Conservation (phyloP, 257 asterid genomes). For the Parsonsia alboflavescens region DNA sequence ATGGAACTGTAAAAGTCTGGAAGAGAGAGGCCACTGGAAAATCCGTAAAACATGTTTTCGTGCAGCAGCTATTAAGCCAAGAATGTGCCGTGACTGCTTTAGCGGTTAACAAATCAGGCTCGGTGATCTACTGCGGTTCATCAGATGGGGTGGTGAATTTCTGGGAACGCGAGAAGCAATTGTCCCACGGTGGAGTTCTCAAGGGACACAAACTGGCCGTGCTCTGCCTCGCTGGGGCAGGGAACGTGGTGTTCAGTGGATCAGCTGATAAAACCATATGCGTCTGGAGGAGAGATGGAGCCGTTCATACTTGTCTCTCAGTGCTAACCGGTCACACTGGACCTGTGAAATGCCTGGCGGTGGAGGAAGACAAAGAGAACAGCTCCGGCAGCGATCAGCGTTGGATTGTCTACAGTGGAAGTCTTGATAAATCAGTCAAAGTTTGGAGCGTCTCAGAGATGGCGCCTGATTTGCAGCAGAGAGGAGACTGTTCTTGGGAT, state of each 20-base stretch:
- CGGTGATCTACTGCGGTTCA: slow-evolving; percentile 54
- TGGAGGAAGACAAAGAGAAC: slow-evolving; percentile 45
- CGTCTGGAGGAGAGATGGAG: slow-evolving; percentile 63
- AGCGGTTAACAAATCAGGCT: slow-evolving; percentile 43
- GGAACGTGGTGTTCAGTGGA: slow-evolving; percentile 59
- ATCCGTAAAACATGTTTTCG: slow-evolving; percentile 31
- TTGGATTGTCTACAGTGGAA: slow-evolving; percentile 79
- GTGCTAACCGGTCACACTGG: slow-evolving; percentile 75
- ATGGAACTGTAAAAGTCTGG: slow-evolving; percentile 77
- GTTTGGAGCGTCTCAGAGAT: slow-evolving; percentile 78
- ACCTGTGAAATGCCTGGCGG: slow-evolving; percentile 77
- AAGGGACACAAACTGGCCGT: slow-evolving; percentile 81
- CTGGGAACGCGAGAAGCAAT: slow-evolving; percentile 56
- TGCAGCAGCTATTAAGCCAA: slow-evolving; percentile 48
- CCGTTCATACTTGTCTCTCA: slow-evolving; percentile 54
- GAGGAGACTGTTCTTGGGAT: slow-evolving; percentile 42
- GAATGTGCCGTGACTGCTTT: slow-evolving; percentile 71
- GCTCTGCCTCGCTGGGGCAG: slow-evolving; percentile 57
- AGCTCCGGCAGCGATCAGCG: slow-evolving; percentile 27
- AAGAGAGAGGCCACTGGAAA: slow-evolving; percentile 49
- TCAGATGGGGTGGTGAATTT: slow-evolving; percentile 73
- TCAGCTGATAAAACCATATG: slow-evolving; percentile 76
- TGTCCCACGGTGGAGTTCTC: slow-evolving; percentile 60
- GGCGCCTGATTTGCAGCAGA: slow-evolving; percentile 43
- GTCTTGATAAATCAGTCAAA: slow-evolving; percentile 74